Evolutionary conservation across 106 monocot species (phyloP).

Genomic region (Apostasia shenzhenica): DNA sequence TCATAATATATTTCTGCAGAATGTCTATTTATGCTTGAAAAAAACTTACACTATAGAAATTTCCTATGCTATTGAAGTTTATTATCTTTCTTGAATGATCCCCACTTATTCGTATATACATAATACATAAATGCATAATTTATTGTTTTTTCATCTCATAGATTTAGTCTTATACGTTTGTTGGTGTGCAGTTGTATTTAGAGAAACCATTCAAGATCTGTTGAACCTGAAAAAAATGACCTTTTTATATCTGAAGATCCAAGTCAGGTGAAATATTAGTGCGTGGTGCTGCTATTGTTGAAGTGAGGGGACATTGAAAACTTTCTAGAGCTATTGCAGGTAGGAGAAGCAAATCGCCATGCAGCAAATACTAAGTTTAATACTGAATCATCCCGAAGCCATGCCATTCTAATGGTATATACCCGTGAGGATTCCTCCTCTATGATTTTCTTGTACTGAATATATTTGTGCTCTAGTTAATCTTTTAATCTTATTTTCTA

Average conservation of each 20-base stretch:
- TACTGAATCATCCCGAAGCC: constrained; percentile 82
- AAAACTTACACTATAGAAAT: not conserved
- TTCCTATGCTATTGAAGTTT: not conserved
- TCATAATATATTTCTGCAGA: no score
- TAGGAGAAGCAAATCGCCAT: constrained; percentile 66
- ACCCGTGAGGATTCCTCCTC: not conserved
- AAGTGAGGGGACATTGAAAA: constrained; percentile 45
- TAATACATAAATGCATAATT: not conserved
- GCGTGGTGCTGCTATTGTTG: constrained; percentile 46
- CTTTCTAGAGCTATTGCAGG: constrained; percentile 51
- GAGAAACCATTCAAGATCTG: constrained; percentile 71
- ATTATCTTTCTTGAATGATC: not conserved
- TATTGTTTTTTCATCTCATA: not conserved
- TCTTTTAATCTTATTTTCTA: not conserved
- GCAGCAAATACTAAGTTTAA: constrained; percentile 75
- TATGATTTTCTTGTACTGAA: not conserved
- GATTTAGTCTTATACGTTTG: constrained; percentile 11
- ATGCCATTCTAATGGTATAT: constrained; percentile 60
- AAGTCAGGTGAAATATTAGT: constrained; percentile 62
- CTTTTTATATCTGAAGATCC: constrained; percentile 61
- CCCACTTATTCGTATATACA: no score
- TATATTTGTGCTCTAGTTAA: not conserved
- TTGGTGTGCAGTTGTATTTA: constrained; percentile 55
- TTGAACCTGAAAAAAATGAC: constrained; percentile 55
- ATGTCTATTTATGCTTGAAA: not conserved